These are phyloP conservation scores for Metschnikowia drakensbergensis DNA, from an alignment of 805 yeast genomes.

Conservation along the genomic window DNA sequence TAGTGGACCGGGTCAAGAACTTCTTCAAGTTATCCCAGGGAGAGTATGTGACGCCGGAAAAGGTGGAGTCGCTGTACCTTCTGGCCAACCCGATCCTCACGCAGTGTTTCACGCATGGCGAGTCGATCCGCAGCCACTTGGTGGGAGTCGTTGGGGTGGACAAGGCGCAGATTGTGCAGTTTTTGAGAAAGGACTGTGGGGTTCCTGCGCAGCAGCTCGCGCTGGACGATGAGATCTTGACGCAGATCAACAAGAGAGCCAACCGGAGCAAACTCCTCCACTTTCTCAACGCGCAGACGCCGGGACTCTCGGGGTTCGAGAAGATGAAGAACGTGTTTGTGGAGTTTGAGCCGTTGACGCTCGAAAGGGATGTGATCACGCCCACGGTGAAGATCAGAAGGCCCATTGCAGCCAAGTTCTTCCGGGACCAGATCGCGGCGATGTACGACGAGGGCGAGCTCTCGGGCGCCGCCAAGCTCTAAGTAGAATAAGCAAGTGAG, in stretches of 20 bases:
- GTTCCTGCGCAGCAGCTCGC: constrained; percentile 6
- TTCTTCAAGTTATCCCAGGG: constrained; percentile 60
- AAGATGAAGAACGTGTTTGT: constrained; percentile 23
- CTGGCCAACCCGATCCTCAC: constrained; percentile 15
- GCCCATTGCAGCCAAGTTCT: constrained; percentile 44
- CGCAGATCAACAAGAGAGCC: constrained; percentile 16
- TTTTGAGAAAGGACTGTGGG: constrained; percentile 16
- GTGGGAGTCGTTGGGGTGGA: constrained; percentile 23
- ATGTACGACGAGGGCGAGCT: constrained; percentile 49
- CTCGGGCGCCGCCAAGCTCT: constrained; percentile 10
- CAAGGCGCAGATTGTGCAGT: constrained; percentile 13
- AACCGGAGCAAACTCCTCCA: constrained; percentile 14
- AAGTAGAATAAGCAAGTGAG: background rate
- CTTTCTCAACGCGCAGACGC: constrained; percentile 9
- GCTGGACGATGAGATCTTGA: constrained; percentile 19
- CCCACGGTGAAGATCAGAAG: constrained; percentile 42
- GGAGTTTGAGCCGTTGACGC: constrained; percentile 27
- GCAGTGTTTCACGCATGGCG: constrained; percentile 19
- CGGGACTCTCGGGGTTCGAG: constrained; percentile 23
- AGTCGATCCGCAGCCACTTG: constrained; percentile 14
- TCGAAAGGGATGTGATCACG: constrained; percentile 24
- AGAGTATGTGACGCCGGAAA: constrained; percentile 70
- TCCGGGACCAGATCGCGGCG: constrained; percentile 34
- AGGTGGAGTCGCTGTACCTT: constrained; percentile 61
- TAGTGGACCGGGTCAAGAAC: constrained; percentile 69